Conservation (phyloP, 495 filamentous ascomycete genomes). For the Podospora tetraspora region DNA sequence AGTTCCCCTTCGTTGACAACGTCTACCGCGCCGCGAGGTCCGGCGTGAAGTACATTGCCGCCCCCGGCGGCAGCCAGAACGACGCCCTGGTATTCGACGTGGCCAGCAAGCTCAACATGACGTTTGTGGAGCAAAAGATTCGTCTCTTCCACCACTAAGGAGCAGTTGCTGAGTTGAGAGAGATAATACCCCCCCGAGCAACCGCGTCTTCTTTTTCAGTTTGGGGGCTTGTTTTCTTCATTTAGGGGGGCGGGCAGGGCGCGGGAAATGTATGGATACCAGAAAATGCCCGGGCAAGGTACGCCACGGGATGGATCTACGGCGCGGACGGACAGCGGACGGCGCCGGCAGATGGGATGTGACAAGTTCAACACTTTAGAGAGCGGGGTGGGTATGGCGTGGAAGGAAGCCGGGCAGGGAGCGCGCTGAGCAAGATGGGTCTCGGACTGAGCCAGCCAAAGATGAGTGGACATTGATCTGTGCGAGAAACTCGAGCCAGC, state of each 20-base stretch:
- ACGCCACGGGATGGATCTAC: neutral
- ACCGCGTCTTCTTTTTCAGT: neutral
- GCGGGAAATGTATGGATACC: slow-evolving; percentile 3
- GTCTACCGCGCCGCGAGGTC: slow-evolving; percentile 83
- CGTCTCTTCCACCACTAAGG: slow-evolving; percentile 84
- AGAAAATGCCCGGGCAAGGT: neutral
- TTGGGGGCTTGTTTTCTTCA: slow-evolving; percentile 1
- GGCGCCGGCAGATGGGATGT: neutral
- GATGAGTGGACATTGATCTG: neutral
- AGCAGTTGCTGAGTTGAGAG: neutral
- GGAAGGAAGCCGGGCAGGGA: neutral
- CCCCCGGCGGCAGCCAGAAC: slow-evolving; percentile 89
- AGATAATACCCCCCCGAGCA: slow-evolving; percentile 11
- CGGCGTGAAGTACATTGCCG: slow-evolving; percentile 92
- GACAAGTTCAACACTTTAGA: slow-evolving; percentile 10
- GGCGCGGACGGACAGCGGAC: neutral
- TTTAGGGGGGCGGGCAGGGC: neutral
- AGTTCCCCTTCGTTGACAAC: slow-evolving; percentile 99
- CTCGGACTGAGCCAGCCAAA: neutral
- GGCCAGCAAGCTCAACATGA: slow-evolving; percentile 87
- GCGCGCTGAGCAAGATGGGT: neutral
- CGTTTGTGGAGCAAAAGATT: slow-evolving; percentile 82
- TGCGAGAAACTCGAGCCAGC: neutral
- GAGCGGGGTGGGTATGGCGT: neutral
- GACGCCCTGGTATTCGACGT: slow-evolving; percentile 82